Evolutionary conservation across 2,329 filamentous ascomycete genomes (phyloP).

Genomic region (Drechslera avenae): DNA sequence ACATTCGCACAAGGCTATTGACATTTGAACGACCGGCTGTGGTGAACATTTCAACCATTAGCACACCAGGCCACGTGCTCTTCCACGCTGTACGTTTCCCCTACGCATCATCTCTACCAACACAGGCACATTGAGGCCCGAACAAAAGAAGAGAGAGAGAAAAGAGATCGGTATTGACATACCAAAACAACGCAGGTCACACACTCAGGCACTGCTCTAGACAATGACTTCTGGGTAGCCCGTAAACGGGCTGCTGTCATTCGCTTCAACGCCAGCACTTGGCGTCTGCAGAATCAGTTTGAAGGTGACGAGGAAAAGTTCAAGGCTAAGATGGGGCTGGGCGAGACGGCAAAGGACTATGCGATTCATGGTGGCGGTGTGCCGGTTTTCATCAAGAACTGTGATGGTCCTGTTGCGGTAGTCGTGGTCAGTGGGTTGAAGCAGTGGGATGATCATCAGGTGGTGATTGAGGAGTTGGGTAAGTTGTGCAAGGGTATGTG

Average conservation of each 20-base stretch:
- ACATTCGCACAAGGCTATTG: slow-evolving; percentile 65
- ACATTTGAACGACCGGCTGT: slow-evolving; percentile 60
- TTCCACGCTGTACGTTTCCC: slow-evolving; percentile 65
- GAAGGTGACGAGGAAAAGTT: slow-evolving; percentile 67
- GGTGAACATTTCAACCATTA: slow-evolving; percentile 65
- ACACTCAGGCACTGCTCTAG: slow-evolving; percentile 67
- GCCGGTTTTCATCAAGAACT: slow-evolving; percentile 70
- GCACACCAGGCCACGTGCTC: slow-evolving; percentile 61
- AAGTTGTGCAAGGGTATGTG: slow-evolving; percentile 21
- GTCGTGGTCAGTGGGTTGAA: slow-evolving; percentile 78
- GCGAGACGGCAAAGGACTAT: slow-evolving; percentile 60
- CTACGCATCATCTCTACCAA: no score
- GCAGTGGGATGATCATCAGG: slow-evolving; percentile 78
- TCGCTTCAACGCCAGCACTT: slow-evolving; percentile 70
- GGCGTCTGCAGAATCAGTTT: slow-evolving; percentile 72
- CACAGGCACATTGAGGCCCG: neutral
- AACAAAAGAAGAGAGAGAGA: no score
- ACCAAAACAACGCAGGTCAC: slow-evolving; percentile 47
- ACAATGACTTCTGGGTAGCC: slow-evolving; percentile 68
- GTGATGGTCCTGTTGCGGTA: slow-evolving; percentile 75
- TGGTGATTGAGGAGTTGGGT: slow-evolving; percentile 65
- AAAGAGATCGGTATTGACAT: no score
- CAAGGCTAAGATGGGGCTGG: slow-evolving; percentile 66
- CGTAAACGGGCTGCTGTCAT: slow-evolving; percentile 76
- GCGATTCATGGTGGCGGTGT: slow-evolving; percentile 80